Evolutionary conservation across 192 early-diverging fungal species (phyloP).

Genomic region (Coemansia sp.): DNA sequence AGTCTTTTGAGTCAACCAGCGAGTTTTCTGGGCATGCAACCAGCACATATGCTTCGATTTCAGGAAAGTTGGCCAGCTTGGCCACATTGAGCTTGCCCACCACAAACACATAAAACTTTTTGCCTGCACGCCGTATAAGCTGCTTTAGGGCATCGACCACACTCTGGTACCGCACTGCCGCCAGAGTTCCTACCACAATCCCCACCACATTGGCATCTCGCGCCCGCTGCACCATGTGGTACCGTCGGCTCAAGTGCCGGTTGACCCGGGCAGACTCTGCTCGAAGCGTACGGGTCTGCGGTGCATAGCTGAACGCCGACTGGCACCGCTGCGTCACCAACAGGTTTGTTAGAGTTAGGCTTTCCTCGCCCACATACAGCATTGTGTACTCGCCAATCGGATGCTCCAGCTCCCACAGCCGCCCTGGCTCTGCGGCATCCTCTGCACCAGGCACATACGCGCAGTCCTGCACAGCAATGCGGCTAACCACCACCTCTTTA

Average conservation of each 20-base stretch:
- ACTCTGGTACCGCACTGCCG: conserved; percentile 84
- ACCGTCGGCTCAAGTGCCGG: conserved; percentile 62
- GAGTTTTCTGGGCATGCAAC: conserved; percentile 95
- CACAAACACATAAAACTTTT: conserved; percentile 82
- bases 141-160: conserved; percentile 79
- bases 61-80: conserved; percentile 96
- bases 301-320: conserved; percentile 68
- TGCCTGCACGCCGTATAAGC: conserved; percentile 66
- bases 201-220: conserved; percentile 55
- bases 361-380: conserved; percentile 83
- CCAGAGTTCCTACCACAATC: conserved; percentile 93
- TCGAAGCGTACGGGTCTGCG: conserved; percentile 54
- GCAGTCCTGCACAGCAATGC: not conserved
- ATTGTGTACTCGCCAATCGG: conserved; percentile 64
- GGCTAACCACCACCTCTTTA: conserved; percentile 16
- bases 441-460: conserved; percentile 16
- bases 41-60: conserved; percentile 89
- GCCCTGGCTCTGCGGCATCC: not conserved
- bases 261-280: conserved; percentile 60
- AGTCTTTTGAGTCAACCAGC: conserved; percentile 87
- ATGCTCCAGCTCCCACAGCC: conserved; percentile 40
- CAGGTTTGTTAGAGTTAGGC: conserved; percentile 81
- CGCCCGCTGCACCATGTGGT: conserved; percentile 86
- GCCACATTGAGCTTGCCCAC: conserved; percentile 94
- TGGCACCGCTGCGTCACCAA: conserved; percentile 65